Evolutionary conservation across 768 basidiomycete species (phyloP).

Genomic region (Suillus decipiens): DNA sequence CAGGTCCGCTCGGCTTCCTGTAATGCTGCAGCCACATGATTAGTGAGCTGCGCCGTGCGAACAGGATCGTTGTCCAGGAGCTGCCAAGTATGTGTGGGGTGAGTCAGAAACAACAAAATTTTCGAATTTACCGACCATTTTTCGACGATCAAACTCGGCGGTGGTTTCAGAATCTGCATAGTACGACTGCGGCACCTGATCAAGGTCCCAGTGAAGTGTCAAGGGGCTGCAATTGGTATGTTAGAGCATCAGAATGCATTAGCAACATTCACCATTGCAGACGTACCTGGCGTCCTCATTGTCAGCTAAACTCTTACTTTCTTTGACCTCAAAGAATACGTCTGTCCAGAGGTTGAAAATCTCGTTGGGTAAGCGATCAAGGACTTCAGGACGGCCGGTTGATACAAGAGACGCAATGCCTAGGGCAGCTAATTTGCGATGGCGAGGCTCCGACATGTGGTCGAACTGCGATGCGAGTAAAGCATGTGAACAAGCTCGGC

Average conservation of each 20-base stretch:
- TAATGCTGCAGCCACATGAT: conserved; percentile 57
- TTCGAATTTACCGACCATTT: conserved; percentile 49
- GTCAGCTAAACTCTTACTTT: conserved; percentile 48
- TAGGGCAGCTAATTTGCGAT: conserved; percentile 84
- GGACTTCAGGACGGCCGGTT: conserved; percentile 71
- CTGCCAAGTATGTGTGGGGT: conserved; percentile 41
- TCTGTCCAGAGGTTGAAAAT: conserved; percentile 88
- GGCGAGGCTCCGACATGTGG: conserved; percentile 82
- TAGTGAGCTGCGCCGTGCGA: conserved; percentile 62
- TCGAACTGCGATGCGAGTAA: conserved; percentile 62
- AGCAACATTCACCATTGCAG: not conserved
- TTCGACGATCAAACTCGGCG: conserved; percentile 74
- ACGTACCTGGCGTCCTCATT: conserved; percentile 40
- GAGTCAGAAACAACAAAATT: conserved; percentile 7
- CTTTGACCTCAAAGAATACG: conserved; percentile 84
- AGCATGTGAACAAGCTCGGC: conserved; percentile 4
- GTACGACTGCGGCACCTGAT: conserved; percentile 56
- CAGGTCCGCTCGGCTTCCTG: conserved; percentile 62
- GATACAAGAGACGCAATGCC: conserved; percentile 77
- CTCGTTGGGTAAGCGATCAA: conserved; percentile 70
- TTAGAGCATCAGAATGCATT: conserved; percentile 3
- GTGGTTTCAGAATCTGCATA: conserved; percentile 70
- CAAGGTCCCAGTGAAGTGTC: conserved; percentile 69
- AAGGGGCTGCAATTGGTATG: conserved; percentile 33
- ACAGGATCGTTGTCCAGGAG: conserved; percentile 71